Evolutionary conservation across 257 asterid species (phyloP).

Genomic region (Gynochthodes officinalis): DNA sequence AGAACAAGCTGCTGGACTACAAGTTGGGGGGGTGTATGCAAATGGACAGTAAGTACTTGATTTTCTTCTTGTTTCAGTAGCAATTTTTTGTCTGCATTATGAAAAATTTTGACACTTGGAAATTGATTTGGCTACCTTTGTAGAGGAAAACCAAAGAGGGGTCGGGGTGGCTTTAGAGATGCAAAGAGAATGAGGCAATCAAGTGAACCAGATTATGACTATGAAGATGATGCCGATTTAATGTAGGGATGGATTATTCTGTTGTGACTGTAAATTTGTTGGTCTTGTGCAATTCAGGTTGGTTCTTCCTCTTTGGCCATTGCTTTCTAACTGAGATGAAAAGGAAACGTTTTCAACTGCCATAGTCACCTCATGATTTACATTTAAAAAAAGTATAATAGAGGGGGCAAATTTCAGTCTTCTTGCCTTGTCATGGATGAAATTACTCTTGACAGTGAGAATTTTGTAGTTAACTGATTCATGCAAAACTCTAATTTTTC

Average conservation of each 20-base stretch:
- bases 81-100: not conserved
- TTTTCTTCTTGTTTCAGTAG: slow-evolving; percentile 7
- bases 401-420: not conserved
- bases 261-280: slow-evolving; percentile 1
- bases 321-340: slow-evolving; percentile 4
- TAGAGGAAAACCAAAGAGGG: slow-evolving; percentile 93
- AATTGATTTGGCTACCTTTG: not conserved
- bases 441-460: not conserved
- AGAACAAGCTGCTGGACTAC: slow-evolving; percentile 77
- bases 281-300: slow-evolving; percentile 14
- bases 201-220: slow-evolving; percentile 83
- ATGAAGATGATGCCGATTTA: slow-evolving; percentile 91
- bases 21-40: slow-evolving; percentile 65
- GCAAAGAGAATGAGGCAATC: slow-evolving; percentile 80
- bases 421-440: not conserved
- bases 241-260: slow-evolving; percentile 37
- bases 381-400: not conserved
- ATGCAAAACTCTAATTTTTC: not conserved
- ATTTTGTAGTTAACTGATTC: not conserved
- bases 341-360: slow-evolving; percentile 1
- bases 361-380: not conserved
- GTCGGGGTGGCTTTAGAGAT: slow-evolving; percentile 83
- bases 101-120: not conserved
- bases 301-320: not conserved
- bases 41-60: slow-evolving; percentile 71